Base-by-base conservation (phyloP, 73 alveolate species). In the Paramecium biaurelia region DNA sequence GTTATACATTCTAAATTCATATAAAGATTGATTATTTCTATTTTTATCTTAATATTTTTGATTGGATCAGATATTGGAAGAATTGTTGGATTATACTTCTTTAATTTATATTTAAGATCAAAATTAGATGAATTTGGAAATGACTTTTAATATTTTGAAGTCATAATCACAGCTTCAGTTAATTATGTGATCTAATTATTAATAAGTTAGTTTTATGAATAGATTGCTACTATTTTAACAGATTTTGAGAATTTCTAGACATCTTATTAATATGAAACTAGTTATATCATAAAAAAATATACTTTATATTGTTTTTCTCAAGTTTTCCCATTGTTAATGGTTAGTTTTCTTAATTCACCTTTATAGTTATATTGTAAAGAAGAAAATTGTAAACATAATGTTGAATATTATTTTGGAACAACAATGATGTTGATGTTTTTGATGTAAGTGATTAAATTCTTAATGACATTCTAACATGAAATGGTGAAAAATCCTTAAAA, bases 381-480 rank as follows among this genome's bases (percentile, higher is more conserved):
- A 14, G 87, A 74, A 14, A 41, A 74, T 74, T 74, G 87, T 74
- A 30, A 34, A 74, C 87, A 18, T 74, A 32, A 74, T 74, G 87
- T 41, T 74, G 56, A 74, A 18, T 74, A 74, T 34, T 41, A 74
- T 74, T 74, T 34, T 74, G 87, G 67, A 14, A 74, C 87, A 5
- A 37, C 59, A 0, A 74, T 37, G 37, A 74, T 74, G 59, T 74
- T 18, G 35, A 37, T 74, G 32, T 74, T 74, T 41, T 34, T 74
- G 21, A 28, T 34, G 37, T 23, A 41, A 74, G 59, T 41, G 3
- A 35, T 74, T 4, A 74, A 74, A 74, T 63, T 63, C 6, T 14
- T 74, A 37, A 32, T 12, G 57, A 28, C 45, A 8, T 41, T 74
- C 14, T 20, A 15, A 9, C 18, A 34, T 37, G 58, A 63, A 4